phyloP scores from a whole-genome alignment of 129 eudicot genomes.

The Sambucus nigra region DNA sequence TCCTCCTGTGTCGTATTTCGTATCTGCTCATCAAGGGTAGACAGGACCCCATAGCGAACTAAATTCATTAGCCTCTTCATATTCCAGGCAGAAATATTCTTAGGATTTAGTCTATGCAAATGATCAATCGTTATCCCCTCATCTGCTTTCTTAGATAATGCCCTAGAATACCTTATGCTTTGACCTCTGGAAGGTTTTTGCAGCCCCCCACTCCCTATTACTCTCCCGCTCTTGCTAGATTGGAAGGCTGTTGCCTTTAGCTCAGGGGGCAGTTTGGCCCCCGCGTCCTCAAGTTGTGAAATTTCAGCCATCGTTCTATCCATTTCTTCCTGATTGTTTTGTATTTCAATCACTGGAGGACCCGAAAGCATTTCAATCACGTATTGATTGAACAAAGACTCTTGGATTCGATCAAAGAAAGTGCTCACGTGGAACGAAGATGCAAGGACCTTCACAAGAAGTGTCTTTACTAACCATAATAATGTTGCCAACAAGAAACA shows the following conservation, averaged over 20 bases:
- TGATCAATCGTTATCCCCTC: slow-evolving; percentile 60
- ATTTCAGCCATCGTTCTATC: slow-evolving; percentile 59
- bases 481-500: slow-evolving; percentile 56
- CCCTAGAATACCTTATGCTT: slow-evolving; percentile 34
- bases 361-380: slow-evolving; percentile 77
- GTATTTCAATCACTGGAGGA: slow-evolving; percentile 51
- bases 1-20: slow-evolving; percentile 34
- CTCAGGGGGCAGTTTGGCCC: slow-evolving; percentile 62
- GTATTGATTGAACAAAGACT: slow-evolving; percentile 71
- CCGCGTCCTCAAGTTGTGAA: slow-evolving; percentile 64
- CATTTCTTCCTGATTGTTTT: slow-evolving; percentile 42
- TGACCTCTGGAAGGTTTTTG: slow-evolving; percentile 15
- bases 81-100: slow-evolving; percentile 89
- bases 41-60: slow-evolving; percentile 50
- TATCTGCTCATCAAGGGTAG: slow-evolving; percentile 75
- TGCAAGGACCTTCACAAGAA: slow-evolving; percentile 77
- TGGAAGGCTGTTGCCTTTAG: slow-evolving; percentile 34
- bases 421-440: slow-evolving; percentile 85
- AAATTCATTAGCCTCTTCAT: slow-evolving; percentile 81
- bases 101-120: slow-evolving; percentile 62
- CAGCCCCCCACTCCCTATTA: slow-evolving; percentile 23
- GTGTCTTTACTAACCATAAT: slow-evolving; percentile 67
- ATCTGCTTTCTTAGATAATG: slow-evolving; percentile 19
- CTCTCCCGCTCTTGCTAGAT: slow-evolving; percentile 28
- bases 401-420: slow-evolving; percentile 83